Base-by-base conservation (phyloP, 1,284 basidiomycete species). In the Pisolithus thermaeus region DNA sequence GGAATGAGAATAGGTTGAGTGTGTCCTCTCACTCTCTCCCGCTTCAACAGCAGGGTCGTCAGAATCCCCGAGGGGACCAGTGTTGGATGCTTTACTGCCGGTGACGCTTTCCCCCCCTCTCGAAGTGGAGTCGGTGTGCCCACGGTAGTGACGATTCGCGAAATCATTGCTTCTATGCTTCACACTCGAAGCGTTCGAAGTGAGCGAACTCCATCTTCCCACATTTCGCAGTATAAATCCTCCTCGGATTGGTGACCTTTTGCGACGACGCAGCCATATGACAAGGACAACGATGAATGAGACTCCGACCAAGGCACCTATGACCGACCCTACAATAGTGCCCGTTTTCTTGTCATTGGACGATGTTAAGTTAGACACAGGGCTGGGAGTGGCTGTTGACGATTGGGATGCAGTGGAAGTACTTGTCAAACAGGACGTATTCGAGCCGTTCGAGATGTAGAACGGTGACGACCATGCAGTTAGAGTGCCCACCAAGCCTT, bases 281-380 rank as follows among this genome's bases (percentile, higher is more conserved):
- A 71, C 55, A 56, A 50, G 44, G 14, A 61, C 3, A 18, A 68
- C 64, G 18, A 68, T 56, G 28, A 77, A 40, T 3, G 64, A 46
- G 18, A 66, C 54, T 42, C 62, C 62, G 4, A 70, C 47, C 11
- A 72, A 50, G 20, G 67, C 70, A n/a, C 73, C 75, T 16, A 80
- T 47, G 22, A 71, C 64, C 32, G 72, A 70, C 6, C 76, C 75
- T 18, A 69, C 69, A 38, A 81, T 72, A 16, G 65, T 64, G 3
- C 65, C 70, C 11, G 61, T 60, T 39, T 73, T 73, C n/a, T 60
- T 52, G 42, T 27, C n/a, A 3, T 58, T 55, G 18, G 61, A 58
- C 2, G 52, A 53, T 0, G 59, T 48, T 7, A 59, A 28, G 12
- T 54, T 30, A 22, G 49, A 16, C 9, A 50, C 37, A 11, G 35